Base-by-base conservation (phyloP, 495 filamentous ascomycete species). In the Cetradonia linearis region DNA sequence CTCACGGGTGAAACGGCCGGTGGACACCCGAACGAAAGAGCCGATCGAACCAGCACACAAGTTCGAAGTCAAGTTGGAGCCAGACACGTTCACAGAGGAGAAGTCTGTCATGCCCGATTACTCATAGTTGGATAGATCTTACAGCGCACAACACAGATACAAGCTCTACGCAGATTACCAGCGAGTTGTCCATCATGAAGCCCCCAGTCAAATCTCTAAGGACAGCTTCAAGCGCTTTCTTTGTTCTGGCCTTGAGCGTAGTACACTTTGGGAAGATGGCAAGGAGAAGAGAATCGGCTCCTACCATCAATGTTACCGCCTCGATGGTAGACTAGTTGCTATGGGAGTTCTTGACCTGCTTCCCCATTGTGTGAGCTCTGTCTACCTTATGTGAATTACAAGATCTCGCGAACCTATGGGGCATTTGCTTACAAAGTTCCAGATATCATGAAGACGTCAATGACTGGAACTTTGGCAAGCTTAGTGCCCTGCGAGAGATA, bases 251-350 rank as follows among this genome's bases (percentile, higher is more conserved):
- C 69, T 98, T 33, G 75, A 72, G 36, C 78, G 80, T 33, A 77
- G 69, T 20, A 79, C 74, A 2, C 56, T 71, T 11, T 72, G 70
- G 9, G 63, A 69, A 6, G 64, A 76, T 28, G 79, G 78, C 20
- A 68, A 63, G 54, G 77, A 80, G 56, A 82, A 83, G 56, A 78
- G 77, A 65, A 73, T 94, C 3, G 93, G 93, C 9, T 92, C 88
- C n/a, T 96, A 83, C 72, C 93, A 98, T 69, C 91, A 96, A 70
- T 93, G 88, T 73, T 96, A 98, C 71, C 82, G 93, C 33, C 75
- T 98, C 28, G 91, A 96, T 71, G 93, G 91, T 20, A 79, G 84
- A 56, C 79, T 98, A 37, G 83, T 97, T 38, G 93, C 93, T 18
- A 80, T 98, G 57, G 87, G 86, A 2, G 90, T 97, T 11, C 73